Conservation (phyloP, 2,329 filamentous ascomycete genomes). For the Chrysosporium queenslandicum region DNA sequence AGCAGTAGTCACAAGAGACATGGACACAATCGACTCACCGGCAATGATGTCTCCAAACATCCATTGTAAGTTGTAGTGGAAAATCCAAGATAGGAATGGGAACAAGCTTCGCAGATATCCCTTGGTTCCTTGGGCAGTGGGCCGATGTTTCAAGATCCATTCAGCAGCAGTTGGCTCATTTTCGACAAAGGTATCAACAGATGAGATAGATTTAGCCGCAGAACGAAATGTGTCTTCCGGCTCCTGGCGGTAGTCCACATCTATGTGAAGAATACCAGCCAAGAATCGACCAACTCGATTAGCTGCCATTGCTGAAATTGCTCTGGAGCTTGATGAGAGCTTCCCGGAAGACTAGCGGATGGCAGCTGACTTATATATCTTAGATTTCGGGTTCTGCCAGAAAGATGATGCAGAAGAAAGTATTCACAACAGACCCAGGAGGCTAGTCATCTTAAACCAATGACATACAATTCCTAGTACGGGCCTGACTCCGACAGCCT, state of each 20-base stretch:
- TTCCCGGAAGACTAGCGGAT: neutral
- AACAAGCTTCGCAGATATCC: constrained; percentile 30
- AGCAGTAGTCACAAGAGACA: neutral
- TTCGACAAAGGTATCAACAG: constrained; percentile 21
- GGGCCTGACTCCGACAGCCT: neutral
- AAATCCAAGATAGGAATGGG: constrained; percentile 44
- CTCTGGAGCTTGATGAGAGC: neutral
- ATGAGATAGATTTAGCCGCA: constrained; percentile 14
- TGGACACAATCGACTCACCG: constrained; percentile 19
- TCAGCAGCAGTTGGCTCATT: constrained; percentile 16
- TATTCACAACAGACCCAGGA: neutral
- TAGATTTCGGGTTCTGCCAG: neutral
- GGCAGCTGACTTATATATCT: neutral
- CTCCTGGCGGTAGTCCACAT: constrained; percentile 15
- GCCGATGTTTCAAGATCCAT: constrained; percentile 13
- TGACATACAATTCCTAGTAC: neutral
- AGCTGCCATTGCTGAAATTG: constrained; percentile 7
- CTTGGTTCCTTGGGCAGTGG: constrained; percentile 7
- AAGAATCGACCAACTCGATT: constrained; percentile 10
- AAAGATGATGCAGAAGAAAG: neutral
- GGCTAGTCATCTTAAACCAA: neutral
- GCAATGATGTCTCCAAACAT: constrained; percentile 40
- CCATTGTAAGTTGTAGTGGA: constrained; percentile 43
- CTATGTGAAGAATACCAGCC: constrained; percentile 11
- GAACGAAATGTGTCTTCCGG: constrained; percentile 13